Evolutionary conservation across 2,329 filamentous ascomycete species (phyloP).

Genomic region (Diaporthe ampelina): DNA sequence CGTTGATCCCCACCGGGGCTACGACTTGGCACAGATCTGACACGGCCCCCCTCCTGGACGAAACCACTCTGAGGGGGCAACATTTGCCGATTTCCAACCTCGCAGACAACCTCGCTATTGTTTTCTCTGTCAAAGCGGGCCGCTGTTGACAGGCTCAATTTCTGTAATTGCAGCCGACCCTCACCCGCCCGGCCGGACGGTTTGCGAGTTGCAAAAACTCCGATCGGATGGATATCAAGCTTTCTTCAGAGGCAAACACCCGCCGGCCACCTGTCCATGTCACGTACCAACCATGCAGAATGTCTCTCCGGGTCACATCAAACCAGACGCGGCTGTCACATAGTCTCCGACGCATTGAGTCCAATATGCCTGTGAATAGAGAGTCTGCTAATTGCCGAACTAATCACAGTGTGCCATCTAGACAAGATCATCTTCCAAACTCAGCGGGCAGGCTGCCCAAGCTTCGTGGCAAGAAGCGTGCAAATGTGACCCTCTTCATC

Average conservation of each 20-base stretch:
- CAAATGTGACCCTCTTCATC: not conserved
- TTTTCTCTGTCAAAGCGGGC: not conserved
- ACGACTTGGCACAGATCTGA: conserved; percentile 31
- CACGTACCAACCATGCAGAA: not conserved
- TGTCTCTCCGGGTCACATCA: not conserved
- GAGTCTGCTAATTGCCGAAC: not conserved
- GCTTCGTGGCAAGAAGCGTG: not conserved
- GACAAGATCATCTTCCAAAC: not conserved
- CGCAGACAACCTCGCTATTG: not conserved
- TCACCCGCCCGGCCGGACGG: not conserved
- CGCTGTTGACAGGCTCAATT: not conserved
- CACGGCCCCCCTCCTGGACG: conserved; percentile 2
- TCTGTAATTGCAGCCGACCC: not conserved
- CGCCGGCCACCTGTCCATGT: not conserved
- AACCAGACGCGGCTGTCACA: not conserved
- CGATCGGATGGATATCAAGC: not conserved
- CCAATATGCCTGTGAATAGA: not conserved
- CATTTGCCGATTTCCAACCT: conserved; percentile 16
- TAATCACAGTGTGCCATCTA: not conserved
- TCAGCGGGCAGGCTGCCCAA: not conserved
- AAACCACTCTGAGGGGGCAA: conserved; percentile 8
- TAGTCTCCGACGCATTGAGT: not conserved
- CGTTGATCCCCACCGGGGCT: conserved; percentile 23
- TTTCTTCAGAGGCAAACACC: conserved; percentile 2
- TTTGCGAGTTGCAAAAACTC: not conserved